Evolutionary conservation across 2,329 filamentous ascomycete species (phyloP).

Genomic region (Fusarium succisae): DNA sequence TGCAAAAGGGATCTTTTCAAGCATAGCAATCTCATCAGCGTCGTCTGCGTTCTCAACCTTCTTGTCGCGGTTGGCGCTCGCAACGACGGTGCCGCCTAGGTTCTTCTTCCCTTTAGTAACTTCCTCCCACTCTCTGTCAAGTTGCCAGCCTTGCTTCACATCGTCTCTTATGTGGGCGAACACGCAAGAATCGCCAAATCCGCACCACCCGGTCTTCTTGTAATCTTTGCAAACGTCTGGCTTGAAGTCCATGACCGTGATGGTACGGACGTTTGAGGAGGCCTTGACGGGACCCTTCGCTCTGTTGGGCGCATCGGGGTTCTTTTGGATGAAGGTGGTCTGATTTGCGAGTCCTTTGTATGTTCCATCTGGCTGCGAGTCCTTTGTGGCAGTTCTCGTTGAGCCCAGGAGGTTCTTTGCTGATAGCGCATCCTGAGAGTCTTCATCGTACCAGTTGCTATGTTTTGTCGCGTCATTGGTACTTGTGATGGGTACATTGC

Average conservation of each 20-base stretch:
- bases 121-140: slow-evolving; percentile 93
- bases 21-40: slow-evolving; percentile 72
- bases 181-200: slow-evolving; percentile 65
- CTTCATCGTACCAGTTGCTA: slow-evolving; percentile 88
- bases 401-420: slow-evolving; percentile 67
- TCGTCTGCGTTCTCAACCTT: slow-evolving; percentile 51
- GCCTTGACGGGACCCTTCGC: slow-evolving; percentile 88
- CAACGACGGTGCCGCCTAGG: slow-evolving; percentile 67
- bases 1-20: slow-evolving; percentile 87
- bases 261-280: slow-evolving; percentile 87
- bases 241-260: slow-evolving; percentile 89
- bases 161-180: slow-evolving; percentile 51
- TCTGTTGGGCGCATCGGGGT: slow-evolving; percentile 75
- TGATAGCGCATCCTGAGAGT: slow-evolving; percentile 57
- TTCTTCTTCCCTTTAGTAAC: slow-evolving; percentile 77
- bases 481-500: slow-evolving; percentile 68
- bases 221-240: slow-evolving; percentile 93
- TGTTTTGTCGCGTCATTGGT: slow-evolving; percentile 90
- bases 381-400: slow-evolving; percentile 54
- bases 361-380: slow-evolving; percentile 65
- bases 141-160: slow-evolving; percentile 84
- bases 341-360: slow-evolving; percentile 82
- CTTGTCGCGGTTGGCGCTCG: slow-evolving; percentile 63
- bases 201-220: slow-evolving; percentile 72
- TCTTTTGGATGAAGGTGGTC: slow-evolving; percentile 80